A percentile compares a stretch with the other conserved stretches of the same genome.
Conservation (phyloP, 768 basidiomycete genomes). For the Podaxis carcinomalis region DNA sequence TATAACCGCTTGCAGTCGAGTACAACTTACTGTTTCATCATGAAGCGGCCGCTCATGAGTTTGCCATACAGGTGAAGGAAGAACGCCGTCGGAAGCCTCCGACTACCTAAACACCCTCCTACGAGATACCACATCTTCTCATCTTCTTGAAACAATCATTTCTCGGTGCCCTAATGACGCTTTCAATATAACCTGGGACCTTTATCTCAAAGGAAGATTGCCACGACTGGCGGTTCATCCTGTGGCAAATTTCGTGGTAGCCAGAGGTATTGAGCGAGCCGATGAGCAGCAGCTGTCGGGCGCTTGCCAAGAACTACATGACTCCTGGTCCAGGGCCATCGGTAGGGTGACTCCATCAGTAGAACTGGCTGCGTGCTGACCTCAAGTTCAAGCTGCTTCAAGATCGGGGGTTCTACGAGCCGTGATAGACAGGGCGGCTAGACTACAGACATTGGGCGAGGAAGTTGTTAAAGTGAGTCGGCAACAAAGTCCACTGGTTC, state of each 20-base stretch:
- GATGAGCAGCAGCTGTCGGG: conserved; percentile 49
- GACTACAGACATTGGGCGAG: conserved; percentile 40
- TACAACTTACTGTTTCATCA: conserved; percentile 12
- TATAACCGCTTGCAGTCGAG: conserved; percentile 59
- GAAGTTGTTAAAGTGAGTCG: conserved; percentile 53
- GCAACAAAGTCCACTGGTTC: neutral
- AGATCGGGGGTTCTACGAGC: conserved; percentile 79
- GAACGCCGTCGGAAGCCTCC: conserved; percentile 38
- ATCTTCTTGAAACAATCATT: conserved; percentile 82
- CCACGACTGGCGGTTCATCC: conserved; percentile 77
- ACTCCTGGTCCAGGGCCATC: conserved; percentile 57
- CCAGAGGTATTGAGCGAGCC: conserved; percentile 67
- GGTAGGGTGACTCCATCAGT: conserved; percentile 43
- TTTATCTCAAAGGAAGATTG: conserved; percentile 75
- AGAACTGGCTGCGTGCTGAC: neutral
- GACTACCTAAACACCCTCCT: conserved; percentile 82
- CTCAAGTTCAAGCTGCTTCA: conserved; percentile 45
- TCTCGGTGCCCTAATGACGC: conserved; percentile 52
- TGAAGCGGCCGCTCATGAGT: neutral
- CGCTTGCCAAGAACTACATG: conserved; percentile 56
- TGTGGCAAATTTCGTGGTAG: conserved; percentile 91
- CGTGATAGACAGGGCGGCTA: conserved; percentile 61
- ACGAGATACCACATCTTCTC: conserved; percentile 84
- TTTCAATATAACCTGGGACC: conserved; percentile 68
- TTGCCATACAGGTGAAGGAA: conserved; percentile 1